Base-by-base conservation (phyloP, 352 stramenopile species). In the Phytopythium litorale region DNA sequence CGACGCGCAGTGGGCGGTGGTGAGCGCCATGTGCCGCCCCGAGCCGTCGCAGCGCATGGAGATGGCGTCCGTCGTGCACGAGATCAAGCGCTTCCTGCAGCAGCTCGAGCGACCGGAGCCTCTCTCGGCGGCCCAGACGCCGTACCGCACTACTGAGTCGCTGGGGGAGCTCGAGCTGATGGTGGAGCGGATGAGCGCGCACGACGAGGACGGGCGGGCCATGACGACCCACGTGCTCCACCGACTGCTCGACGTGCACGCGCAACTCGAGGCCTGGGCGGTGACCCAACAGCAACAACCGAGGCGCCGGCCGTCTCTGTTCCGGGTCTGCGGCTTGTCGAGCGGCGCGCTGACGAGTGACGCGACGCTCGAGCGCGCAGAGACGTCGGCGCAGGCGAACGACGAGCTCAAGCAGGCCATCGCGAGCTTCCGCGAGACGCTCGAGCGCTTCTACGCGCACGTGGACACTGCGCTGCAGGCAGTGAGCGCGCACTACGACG, bases 1-100 rank as follows among this genome's bases (percentile, higher is more conserved):
- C 3, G 21, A 33, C n/a, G 16, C 16, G 25, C 40, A 65, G 42
- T 68, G 63, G 63, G 42, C 37, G 8, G 33, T 65, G 12, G 51
- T 65, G 18, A 46, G 18, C 8, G 40, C 50, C 23, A 65, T 65
- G 63, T 65, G 57, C 35, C 28, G 56, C 28, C 16, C 37, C 19
- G 46, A 63, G 3, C 56, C 62, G 25, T 1, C 18, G 23, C n/a
- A 63, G 13, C 56, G 62, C 12, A 50, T 59, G 16, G 35, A 63
- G 3, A 60, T 60, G 55, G 55, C 55, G 28, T 23, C 38, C 38
- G 55, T 52, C 55, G 55, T 52, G 38, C 55, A 60, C 40, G 23
- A 42, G 16, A 18, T 60, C 25, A 28, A 38, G 37, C 55, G 42
- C 23, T 30, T 50, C 2, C 32, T 58, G 46, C 11, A 6, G 2